phyloP scores from a whole-genome alignment of 2,329 filamentous ascomycete genomes.

The Ceratocystis colombiana region DNA sequence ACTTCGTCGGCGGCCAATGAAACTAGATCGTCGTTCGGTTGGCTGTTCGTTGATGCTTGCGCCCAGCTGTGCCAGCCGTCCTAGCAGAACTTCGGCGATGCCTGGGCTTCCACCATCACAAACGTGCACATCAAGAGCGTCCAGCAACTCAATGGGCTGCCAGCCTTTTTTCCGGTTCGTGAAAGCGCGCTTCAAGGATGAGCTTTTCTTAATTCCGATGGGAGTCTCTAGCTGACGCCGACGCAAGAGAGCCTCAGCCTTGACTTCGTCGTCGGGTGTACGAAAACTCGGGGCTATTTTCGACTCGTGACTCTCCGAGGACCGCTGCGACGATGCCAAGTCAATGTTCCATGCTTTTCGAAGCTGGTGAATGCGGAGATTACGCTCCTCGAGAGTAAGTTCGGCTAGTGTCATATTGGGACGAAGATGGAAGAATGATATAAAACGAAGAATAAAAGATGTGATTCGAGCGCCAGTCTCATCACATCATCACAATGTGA shows the following conservation, averaged over 20 bases:
- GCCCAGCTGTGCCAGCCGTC: constrained; percentile 41
- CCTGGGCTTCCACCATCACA: constrained; percentile 42
- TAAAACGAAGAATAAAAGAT: neutral
- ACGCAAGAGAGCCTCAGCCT: constrained; percentile 47
- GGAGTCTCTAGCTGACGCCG: constrained; percentile 33
- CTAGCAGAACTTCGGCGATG: constrained; percentile 47
- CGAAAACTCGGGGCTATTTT: constrained; percentile 36
- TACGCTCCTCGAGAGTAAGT: constrained; percentile 31
- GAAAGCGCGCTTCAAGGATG: constrained; percentile 35
- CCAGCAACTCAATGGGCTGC: constrained; percentile 45
- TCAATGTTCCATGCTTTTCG: constrained; percentile 43
- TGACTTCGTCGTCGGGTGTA: constrained; percentile 41
- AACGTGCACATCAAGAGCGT: constrained; percentile 42
- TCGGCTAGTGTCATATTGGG: neutral
- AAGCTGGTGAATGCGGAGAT: constrained; percentile 41
- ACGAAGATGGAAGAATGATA: neutral
- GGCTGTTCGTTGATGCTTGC: constrained; percentile 41
- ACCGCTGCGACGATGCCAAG: neutral
- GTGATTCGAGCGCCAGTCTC: neutral
- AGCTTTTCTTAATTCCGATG: constrained; percentile 9
- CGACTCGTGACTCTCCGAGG: constrained; percentile 32
- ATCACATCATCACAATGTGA: constrained; percentile 12
- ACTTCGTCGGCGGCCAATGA: constrained; percentile 43
- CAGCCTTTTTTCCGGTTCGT: constrained; percentile 42
- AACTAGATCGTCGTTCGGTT: constrained; percentile 38